Percentiles rank a stretch among this genome's conserved stretches.
Conservation (phyloP, 1,284 basidiomycete genomes). For the Sporisorium exsertum region DNA sequence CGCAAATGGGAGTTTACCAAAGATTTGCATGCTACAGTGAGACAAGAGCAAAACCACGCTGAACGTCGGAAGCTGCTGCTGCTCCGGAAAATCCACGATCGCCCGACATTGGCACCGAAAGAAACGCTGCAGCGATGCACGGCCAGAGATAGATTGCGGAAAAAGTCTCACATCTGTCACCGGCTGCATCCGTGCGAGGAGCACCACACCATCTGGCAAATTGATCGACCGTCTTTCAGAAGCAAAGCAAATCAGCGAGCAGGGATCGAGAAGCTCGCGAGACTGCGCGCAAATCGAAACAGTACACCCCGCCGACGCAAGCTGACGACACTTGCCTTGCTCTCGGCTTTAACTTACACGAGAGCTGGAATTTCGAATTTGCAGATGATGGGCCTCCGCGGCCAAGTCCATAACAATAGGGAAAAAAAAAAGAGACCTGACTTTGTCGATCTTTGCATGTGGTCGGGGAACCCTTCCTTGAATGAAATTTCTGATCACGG, state of each 20-base stretch:
- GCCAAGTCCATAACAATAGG: background rate
- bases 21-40: background rate
- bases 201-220: background rate
- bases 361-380: too few relatives aligned
- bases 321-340: background rate
- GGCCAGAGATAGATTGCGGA: too few relatives aligned
- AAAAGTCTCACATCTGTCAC: too few relatives aligned
- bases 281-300: background rate
- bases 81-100: background rate
- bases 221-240: too few relatives aligned
- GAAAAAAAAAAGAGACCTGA: background rate
- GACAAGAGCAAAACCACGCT: background rate
- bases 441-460: background rate
- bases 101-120: background rate
- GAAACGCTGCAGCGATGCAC: too few relatives aligned
- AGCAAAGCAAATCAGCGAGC: too few relatives aligned
- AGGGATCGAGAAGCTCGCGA: too few relatives aligned
- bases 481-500: background rate
- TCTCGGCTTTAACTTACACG: background rate
- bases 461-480: background rate
- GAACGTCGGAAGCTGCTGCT: background rate
- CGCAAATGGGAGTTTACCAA: background rate
- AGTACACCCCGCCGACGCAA: background rate
- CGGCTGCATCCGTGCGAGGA: background rate
- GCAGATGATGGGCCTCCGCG: too few relatives aligned